Evolutionary conservation across 2,329 filamentous ascomycete genomes (phyloP), one percentile per base, ranked within the genome.

Genomic region (Lecanicillium sp.): DNA sequence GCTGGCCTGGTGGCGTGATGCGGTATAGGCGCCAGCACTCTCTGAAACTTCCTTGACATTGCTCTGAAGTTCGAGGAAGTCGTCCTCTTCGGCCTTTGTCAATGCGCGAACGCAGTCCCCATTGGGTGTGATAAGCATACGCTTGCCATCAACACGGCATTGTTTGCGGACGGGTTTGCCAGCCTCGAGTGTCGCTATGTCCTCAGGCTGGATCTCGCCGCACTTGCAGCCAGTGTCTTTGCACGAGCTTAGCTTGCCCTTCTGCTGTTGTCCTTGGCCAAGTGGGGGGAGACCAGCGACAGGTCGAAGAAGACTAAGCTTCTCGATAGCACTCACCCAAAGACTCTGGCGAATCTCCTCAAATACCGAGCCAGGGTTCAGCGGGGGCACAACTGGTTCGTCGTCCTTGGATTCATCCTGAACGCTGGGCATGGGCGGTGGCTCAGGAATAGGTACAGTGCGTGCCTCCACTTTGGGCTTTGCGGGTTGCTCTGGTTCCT

Each of bases 71-170:
- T 79, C 73, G 10, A 91, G 69, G 55, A 86, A 90, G 4, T 77
- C 75, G 27, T 83, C 72, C 59, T 90, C 86, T 53, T 90, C 82
- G 35, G 84, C 79, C 4, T 75, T 67, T 1, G 75, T 81, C 46
- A 93, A 67, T 50, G 86, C 84, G 54, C 84, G 81, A n/a, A 91
- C 72, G 60, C 85, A 87, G 53, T 87, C 83, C 10, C 87, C 86
- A 52, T 85, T 82, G 0, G 86, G 84, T 0, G 86, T 90, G 44
- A 90, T 79, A 55, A 90, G 75, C 53, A 86, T 81, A 21, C 84
- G 76, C 61, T 77, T 75, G 48, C 80, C 81, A 52, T 85, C 81
- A 2, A 81, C 70, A 42, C 67, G 65, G 41, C 67, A 67, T 32
- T 81, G 65, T 61, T 84, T 84, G 51, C 74, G 77, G 8, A 85